These are phyloP conservation scores for Leptographium wingfieldii DNA, from an alignment of 2,329 filamentous ascomycete genomes.

Conservation along the genomic window DNA sequence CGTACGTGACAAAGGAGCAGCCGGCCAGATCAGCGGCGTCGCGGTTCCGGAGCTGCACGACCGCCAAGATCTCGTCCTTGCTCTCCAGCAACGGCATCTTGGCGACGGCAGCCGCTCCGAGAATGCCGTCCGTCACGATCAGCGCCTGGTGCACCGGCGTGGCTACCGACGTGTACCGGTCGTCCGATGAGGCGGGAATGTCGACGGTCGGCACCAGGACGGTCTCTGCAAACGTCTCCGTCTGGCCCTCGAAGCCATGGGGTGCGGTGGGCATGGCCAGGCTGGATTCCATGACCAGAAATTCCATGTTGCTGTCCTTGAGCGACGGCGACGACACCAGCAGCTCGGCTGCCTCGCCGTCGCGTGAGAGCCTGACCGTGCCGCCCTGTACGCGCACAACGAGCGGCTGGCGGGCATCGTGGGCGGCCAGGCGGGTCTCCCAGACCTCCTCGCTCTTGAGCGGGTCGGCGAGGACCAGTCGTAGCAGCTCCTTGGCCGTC, in stretches of 20 bases:
- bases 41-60: constrained; percentile 34
- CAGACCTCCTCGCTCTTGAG: constrained; percentile 49
- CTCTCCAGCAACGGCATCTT: constrained; percentile 27
- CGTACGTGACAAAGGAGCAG: constrained; percentile 43
- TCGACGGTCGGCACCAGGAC: constrained; percentile 67
- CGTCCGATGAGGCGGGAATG: constrained; percentile 51
- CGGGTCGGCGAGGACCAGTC: constrained; percentile 59
- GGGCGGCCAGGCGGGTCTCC: constrained; percentile 48
- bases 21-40: constrained; percentile 26
- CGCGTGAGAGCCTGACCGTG: constrained; percentile 22
- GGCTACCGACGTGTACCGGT: constrained; percentile 52
- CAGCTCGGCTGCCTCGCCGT: constrained; percentile 25
- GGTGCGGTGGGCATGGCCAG: constrained; percentile 32
- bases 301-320: constrained; percentile 49
- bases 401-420: constrained; percentile 42
- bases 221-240: constrained; percentile 43
- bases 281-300: constrained; percentile 38
- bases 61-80: constrained; percentile 34
- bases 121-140: constrained; percentile 59
- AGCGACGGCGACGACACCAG: constrained; percentile 48
- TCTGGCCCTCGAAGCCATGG: constrained; percentile 23
- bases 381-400: constrained; percentile 42
- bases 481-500: constrained; percentile 52
- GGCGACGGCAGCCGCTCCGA: constrained; percentile 47
- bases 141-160: constrained; percentile 78